These are phyloP conservation scores for Kurtzmaniella quercitrusa DNA, from an alignment of 1,139 yeast species.

Conservation along the genomic window DNA sequence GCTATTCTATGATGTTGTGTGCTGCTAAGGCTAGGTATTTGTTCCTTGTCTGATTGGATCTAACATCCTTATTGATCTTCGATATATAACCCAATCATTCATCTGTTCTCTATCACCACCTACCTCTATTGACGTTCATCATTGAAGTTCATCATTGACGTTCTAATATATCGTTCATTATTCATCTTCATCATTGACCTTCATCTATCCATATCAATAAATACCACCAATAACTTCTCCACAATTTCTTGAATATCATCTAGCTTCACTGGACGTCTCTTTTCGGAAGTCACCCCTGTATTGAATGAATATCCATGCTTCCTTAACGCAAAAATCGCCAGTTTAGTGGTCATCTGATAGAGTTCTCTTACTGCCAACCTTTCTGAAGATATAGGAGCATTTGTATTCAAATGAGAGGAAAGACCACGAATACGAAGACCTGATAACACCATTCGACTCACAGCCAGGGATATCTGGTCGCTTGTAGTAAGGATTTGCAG, in stretches of 20 bases:
- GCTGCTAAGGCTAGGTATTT: too few species aligned
- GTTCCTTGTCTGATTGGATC: too few species aligned
- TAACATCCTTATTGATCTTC: too few species aligned
- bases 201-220: constrained; percentile 25
- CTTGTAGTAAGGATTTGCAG: constrained; percentile 21
- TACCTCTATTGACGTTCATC: too few species aligned
- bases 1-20: too few species aligned
- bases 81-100: too few species aligned
- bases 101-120: too few species aligned
- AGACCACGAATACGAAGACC: constrained; percentile 43
- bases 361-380: constrained; percentile 36
- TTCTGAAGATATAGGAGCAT: constrained; percentile 20
- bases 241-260: constrained; percentile 35
- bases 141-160: too few species aligned
- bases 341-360: constrained; percentile 39
- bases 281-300: constrained; percentile 6
- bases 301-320: constrained; percentile 30
- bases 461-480: constrained; percentile 32
- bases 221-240: constrained; percentile 32
- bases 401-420: constrained; percentile 19
- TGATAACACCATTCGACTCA: constrained; percentile 34
- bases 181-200: too few species aligned
- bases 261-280: constrained; percentile 13
- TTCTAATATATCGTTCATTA: too few species aligned
- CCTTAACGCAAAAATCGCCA: constrained; percentile 37